phyloP scores from a whole-genome alignment of 768 basidiomycete genomes.

The Coprinopsis cinerea region DNA sequence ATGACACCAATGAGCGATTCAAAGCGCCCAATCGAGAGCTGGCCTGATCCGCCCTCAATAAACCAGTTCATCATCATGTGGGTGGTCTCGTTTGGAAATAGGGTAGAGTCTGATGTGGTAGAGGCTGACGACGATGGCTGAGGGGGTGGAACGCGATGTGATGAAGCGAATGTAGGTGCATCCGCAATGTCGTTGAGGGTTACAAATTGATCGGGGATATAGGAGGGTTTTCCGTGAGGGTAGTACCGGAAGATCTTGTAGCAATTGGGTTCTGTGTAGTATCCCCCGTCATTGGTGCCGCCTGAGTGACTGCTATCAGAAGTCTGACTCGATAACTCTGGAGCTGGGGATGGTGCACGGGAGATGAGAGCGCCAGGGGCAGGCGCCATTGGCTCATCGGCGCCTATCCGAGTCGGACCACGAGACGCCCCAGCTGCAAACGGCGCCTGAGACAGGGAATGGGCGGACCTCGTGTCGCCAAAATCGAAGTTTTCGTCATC shows the following conservation, averaged over 20 bases:
- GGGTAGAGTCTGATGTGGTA: neutral
- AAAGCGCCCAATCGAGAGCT: neutral
- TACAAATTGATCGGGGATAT: neutral
- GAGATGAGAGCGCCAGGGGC: too few relatives aligned
- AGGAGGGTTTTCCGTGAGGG: neutral
- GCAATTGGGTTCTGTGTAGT: neutral
- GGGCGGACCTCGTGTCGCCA: too few relatives aligned
- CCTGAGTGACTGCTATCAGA: too few relatives aligned
- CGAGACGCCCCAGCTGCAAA: too few relatives aligned
- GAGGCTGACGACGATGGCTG: too few relatives aligned
- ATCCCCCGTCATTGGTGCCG: too few relatives aligned
- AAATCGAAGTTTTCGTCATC: too few relatives aligned
- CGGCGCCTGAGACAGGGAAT: too few relatives aligned
- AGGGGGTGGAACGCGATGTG: neutral
- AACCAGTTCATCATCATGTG: conserved; percentile 1
- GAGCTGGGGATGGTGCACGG: too few relatives aligned
- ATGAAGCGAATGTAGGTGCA: neutral
- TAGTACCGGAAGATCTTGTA: neutral
- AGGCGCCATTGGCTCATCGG: too few relatives aligned
- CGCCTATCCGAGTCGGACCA: too few relatives aligned
- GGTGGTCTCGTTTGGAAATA: neutral
- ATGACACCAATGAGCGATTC: neutral
- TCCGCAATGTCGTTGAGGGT: neutral
- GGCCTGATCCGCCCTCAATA: neutral
- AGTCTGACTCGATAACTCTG: neutral